These are phyloP conservation scores for Nannochloropsis gaditana DNA, from an alignment of 108 stramenopile genomes.

Conservation along the genomic window DNA sequence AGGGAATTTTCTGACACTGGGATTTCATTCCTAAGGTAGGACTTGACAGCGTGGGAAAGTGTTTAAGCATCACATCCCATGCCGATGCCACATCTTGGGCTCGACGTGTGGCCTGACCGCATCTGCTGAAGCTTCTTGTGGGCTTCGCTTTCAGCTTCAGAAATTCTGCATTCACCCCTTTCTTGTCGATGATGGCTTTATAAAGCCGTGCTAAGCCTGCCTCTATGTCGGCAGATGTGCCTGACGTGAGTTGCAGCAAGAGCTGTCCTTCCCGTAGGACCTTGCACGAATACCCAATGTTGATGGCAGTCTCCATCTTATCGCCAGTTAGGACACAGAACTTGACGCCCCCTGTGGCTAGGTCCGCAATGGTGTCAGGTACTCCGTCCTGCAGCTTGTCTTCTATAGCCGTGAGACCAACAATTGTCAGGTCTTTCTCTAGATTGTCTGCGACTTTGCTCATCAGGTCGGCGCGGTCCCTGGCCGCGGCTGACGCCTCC, in stretches of 20 bases:
- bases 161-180: slow-evolving; percentile 1
- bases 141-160: background rate
- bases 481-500: slow-evolving; percentile 65
- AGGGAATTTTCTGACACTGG: too few species aligned
- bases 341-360: slow-evolving; percentile 84
- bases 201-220: background rate
- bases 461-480: slow-evolving; percentile 60
- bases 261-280: slow-evolving; percentile 31
- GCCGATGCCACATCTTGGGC: background rate
- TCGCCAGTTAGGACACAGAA: slow-evolving; percentile 98
- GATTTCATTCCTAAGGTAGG: too few species aligned
- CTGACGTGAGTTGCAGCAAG: slow-evolving; percentile 6
- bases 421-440: slow-evolving; percentile 73
- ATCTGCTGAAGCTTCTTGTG: background rate
- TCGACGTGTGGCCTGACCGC: background rate
- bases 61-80: background rate
- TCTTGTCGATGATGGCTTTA: background rate
- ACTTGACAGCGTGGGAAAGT: background rate
- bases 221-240: background rate
- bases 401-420: slow-evolving; percentile 94
- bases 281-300: slow-evolving; percentile 69
- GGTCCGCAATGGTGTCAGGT: slow-evolving; percentile 78
- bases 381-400: slow-evolving; percentile 94
- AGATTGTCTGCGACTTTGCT: slow-evolving; percentile 64
- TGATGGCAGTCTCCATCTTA: slow-evolving; percentile 94